A percentile compares a stretch with the other conserved stretches of the same genome.
These are phyloP conservation scores for Sporisorium graminicola DNA, from an alignment of 1,284 basidiomycete species.

Conservation along the genomic window DNA sequence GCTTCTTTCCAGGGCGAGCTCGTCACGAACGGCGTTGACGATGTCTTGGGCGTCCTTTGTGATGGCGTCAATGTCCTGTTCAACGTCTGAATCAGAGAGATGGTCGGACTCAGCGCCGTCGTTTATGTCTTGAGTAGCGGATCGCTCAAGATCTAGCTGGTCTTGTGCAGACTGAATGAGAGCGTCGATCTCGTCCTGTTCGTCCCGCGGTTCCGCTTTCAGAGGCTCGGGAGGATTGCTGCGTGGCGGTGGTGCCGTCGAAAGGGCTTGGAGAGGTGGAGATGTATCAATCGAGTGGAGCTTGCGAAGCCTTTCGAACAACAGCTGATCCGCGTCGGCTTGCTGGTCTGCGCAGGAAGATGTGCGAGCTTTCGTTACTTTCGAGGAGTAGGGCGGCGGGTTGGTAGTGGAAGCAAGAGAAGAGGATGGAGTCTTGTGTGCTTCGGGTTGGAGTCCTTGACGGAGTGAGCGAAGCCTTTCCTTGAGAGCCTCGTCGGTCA, in stretches of 20 bases:
- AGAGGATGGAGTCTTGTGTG: not conserved
- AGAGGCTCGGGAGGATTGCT: not conserved
- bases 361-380: not conserved
- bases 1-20: slow-evolving; percentile 28
- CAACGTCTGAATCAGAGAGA: slow-evolving; percentile 21
- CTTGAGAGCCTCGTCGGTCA: slow-evolving; percentile 42
- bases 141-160: slow-evolving; percentile 30
- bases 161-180: slow-evolving; percentile 37
- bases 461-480: slow-evolving; percentile 32
- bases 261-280: not conserved
- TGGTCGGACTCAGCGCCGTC: slow-evolving; percentile 30
- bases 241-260: not conserved
- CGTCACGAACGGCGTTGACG: slow-evolving; percentile 42
- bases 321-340: slow-evolving; percentile 14
- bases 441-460: slow-evolving; percentile 22
- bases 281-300: slow-evolving; percentile 8
- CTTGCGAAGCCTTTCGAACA: slow-evolving; percentile 35
- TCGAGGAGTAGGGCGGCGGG: slow-evolving; percentile 3
- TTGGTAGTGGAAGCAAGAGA: not conserved
- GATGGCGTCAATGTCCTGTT: slow-evolving; percentile 27
- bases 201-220: slow-evolving; percentile 9
- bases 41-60: slow-evolving; percentile 32
- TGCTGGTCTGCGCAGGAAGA: not conserved
- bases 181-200: slow-evolving; percentile 46
- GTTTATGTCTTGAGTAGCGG: not conserved